Percentiles rank a stretch among this genome's conserved stretches.
Evolutionary conservation across 768 basidiomycete species (phyloP).

Genomic region (Leccinum olivaceopallidum): DNA sequence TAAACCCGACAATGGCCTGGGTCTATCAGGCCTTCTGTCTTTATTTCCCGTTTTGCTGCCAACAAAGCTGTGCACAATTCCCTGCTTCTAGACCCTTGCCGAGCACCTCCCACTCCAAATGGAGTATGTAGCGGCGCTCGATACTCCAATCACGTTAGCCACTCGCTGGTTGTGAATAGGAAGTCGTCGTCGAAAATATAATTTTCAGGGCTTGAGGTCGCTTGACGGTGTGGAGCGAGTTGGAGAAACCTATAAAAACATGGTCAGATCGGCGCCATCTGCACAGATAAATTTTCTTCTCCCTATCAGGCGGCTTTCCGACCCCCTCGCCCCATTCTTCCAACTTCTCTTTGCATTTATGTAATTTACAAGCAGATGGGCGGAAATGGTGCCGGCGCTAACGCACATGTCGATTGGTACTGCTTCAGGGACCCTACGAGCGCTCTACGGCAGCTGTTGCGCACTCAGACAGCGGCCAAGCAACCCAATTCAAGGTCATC

Average conservation of each 20-base stretch:
- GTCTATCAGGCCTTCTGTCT: conserved; percentile 53
- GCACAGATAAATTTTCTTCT: conserved; percentile 2
- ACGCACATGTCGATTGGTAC: not conserved
- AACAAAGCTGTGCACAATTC: conserved; percentile 46
- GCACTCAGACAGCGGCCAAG: not conserved
- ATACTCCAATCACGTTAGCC: conserved; percentile 70
- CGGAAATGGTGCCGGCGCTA: conserved; percentile 1
- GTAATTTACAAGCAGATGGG: not conserved
- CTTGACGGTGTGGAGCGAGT: conserved; percentile 55
- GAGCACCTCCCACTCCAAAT: conserved; percentile 58
- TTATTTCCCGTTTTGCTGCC: conserved; percentile 42
- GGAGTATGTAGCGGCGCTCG: conserved; percentile 61
- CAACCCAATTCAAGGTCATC: not conserved
- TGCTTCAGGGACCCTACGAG: not conserved
- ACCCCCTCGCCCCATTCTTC: not conserved
- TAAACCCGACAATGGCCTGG: conserved; percentile 40
- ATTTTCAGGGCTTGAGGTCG: conserved; percentile 62
- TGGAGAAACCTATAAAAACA: conserved; percentile 56
- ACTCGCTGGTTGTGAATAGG: conserved; percentile 60
- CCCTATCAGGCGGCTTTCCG: not conserved
- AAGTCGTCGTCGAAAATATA: conserved; percentile 55
- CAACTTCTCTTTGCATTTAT: not conserved
- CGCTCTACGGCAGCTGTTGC: not conserved
- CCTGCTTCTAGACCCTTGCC: conserved; percentile 53
- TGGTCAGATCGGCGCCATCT: conserved; percentile 36